Evolutionary conservation across 257 asterid species (phyloP), one percentile per base, ranked within the genome.

Genomic region (Solanum virginianum): DNA sequence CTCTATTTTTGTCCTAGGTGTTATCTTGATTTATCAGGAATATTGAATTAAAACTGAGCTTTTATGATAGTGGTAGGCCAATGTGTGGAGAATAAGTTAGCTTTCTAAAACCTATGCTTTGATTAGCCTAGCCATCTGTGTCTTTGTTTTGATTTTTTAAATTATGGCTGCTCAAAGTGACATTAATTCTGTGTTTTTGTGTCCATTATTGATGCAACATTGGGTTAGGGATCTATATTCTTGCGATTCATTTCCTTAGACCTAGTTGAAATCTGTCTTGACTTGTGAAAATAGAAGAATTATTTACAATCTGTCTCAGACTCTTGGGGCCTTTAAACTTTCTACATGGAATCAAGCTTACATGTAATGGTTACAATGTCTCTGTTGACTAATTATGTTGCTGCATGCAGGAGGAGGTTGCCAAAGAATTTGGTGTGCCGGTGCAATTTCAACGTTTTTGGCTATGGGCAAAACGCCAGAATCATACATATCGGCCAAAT

Each of bases 391-490:
- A 41, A 72, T 72, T 43, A 43, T 72, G 56, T 72, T n/a, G 36
- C 36, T 72, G 32, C 18, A 82, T 89, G 89, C 91, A 96, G 99
- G 98, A 93, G 83, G 98, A 94, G 86, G 97, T 94, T 22, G 99
- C 98, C 86, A 93, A 90, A 86, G 98, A 94, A 87, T 86, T 94
- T 83, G 97, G 97, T 15, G 87, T 94, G 84, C 98, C 98, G n/a
- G 98, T 96, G 80, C 95, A 94, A 84, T 93, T 84, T 89, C 98
- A 91, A 90, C 97, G 99, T 56, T 96, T 93, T 89, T 96, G 99
- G 98, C 84, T 94, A 80, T 96, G 99, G 99, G 98, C 99, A 59
- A 96, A 93, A 88, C 90, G 99, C 83, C 98, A 94, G 88, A 96
- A 96, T 91, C 98, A 94, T 86, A 96, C 99, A 26, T 96, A 90